phyloP scores from a whole-genome alignment of 176 grass and related monocot species.

The Bolboschoenus planiculmis region DNA sequence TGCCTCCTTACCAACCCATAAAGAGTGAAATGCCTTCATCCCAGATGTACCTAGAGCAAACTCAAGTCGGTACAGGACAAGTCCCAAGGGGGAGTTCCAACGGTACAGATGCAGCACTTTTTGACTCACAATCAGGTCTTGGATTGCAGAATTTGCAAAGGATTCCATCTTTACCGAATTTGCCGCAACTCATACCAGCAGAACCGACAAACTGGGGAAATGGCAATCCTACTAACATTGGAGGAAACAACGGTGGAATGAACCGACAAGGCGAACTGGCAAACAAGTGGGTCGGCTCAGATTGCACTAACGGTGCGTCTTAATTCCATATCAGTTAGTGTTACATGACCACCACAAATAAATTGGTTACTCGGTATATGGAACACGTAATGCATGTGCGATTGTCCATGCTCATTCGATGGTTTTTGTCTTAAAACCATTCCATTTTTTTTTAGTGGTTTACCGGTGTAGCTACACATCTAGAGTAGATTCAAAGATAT shows the following conservation, averaged over 20 bases:
- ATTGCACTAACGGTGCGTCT: constrained; percentile 14
- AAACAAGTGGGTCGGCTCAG: background rate
- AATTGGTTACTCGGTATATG: background rate
- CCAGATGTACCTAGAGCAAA: constrained; percentile 16
- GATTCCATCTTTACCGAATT: constrained; percentile 8
- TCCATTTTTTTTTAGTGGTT: background rate
- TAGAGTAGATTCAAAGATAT: background rate
- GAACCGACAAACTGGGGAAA: constrained; percentile 17
- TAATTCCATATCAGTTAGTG: background rate
- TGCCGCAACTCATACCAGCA: constrained; percentile 16
- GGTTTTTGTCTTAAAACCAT: background rate
- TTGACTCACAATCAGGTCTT: background rate
- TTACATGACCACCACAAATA: background rate
- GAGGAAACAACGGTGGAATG: constrained; percentile 14
- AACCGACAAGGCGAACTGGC: constrained; percentile 3
- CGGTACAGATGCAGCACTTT: background rate
- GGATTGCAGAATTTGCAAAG: constrained; percentile 22
- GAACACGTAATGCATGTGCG: background rate
- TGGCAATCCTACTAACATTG: background rate
- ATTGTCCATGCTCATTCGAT: background rate
- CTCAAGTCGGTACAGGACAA: background rate
- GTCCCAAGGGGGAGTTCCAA: background rate
- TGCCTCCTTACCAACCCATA: constrained; percentile 17
- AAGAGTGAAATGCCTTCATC: constrained; percentile 17
- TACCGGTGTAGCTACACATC: background rate